Conservation (phyloP, 169 alveolate species). For the Theileria equi region DNA sequence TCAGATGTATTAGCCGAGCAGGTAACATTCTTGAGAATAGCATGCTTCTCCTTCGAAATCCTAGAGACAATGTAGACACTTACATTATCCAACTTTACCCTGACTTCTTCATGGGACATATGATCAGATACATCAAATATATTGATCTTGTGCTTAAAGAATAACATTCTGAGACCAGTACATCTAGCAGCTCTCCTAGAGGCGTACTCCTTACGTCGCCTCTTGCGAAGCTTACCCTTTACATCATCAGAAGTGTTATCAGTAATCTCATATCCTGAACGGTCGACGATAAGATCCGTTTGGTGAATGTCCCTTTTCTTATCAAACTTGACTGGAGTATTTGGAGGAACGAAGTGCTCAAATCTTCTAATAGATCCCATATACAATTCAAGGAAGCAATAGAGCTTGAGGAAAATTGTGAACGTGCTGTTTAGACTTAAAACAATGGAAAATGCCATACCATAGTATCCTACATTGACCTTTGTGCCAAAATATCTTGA, state of each 20-base stretch:
- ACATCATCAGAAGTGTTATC: too few species aligned
- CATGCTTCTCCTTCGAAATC: not conserved
- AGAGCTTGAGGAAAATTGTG: not conserved
- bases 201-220: too few species aligned
- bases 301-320: not conserved
- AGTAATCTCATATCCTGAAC: too few species aligned
- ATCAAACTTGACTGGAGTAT: not conserved
- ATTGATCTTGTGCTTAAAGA: not conserved
- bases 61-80: conserved; percentile 3
- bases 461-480: conserved; percentile 7
- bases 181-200: too few species aligned
- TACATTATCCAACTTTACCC: conserved; percentile 2
- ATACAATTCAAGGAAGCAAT: not conserved
- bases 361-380: conserved; percentile 3
- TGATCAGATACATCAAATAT: not conserved
- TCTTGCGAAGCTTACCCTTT: too few species aligned
- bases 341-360: not conserved
- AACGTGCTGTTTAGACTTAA: not conserved
- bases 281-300: too few species aligned
- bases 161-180: not conserved
- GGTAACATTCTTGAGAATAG: conserved; percentile 12
- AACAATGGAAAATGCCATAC: not conserved
- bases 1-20: conserved; percentile 34
- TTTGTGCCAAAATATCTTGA: too few species aligned
- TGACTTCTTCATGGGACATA: conserved; percentile 10